Evolutionary conservation across 2,329 filamentous ascomycete species (phyloP), one percentile per base, ranked within the genome.

Genomic region (Colletotrichum orbiculare): DNA sequence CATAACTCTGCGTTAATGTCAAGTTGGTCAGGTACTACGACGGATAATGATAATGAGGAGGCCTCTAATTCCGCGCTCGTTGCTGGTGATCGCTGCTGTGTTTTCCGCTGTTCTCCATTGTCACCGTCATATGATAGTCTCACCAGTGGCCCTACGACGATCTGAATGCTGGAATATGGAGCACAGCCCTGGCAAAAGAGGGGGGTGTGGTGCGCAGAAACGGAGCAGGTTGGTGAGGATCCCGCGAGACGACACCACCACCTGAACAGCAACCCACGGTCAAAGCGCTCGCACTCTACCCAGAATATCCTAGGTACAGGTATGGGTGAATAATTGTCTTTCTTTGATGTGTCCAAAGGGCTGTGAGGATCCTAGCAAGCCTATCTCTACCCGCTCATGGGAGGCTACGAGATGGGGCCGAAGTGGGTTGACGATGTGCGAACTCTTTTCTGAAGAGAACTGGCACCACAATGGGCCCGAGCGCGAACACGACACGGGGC

Each of bases 11-110:
- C 33, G 60, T 54, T 38, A 1, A 25, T 25, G 25, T 38, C 8
- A 47, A 48, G 35, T 39, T 37, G 15, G n/a, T 39, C 38, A 47
- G 11, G 34, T 37, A 37, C 13, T 34, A 64, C 25, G 50, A 52
- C 37, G 37, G 46, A 45, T 46, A 47, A 62, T 62, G 52, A 43
- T 64, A 38, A 65, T 53, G 58, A 63, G 39, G 11, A n/a, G 48
- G 34, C 46, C 25, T 41, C 8, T 15, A 13, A 25, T n/a, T 41
- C 33, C 39, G n/a, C 46, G 45, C 15, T 11, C 43, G 4, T 15
- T 25, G n/a, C 7, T 2, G 45, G 13, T 33, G 25, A 7, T 2
- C 46, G 41, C 6, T 3, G 17, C 15, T 11, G 6, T 35, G 10
- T 17, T 25, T 10, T 10, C 8, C 17, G 12, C 13, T 9, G 12